Evolutionary conservation across 257 asterid species (phyloP).

Genomic region (Penstemon eatonii): DNA sequence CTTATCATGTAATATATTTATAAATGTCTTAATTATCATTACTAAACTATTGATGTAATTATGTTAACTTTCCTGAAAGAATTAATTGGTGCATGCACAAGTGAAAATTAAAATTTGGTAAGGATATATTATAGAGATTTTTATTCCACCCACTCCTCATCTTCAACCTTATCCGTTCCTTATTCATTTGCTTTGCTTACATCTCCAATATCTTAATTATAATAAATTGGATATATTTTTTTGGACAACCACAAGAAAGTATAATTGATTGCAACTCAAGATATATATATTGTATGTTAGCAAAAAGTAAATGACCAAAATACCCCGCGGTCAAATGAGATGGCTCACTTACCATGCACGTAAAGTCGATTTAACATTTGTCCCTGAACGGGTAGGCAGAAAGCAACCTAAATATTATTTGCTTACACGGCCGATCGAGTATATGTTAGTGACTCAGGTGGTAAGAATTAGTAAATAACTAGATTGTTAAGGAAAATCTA

Average conservation of each 20-base stretch:
- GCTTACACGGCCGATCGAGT: conserved; percentile 58
- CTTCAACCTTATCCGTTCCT: conserved; percentile 49
- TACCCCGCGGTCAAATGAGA: conserved; percentile 23
- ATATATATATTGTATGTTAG: neutral
- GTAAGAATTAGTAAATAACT: neutral
- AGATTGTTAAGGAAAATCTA: neutral
- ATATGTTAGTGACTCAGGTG: neutral
- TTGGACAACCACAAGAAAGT: neutral
- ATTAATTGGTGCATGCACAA: conserved; percentile 11
- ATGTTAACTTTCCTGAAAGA: conserved; percentile 15
- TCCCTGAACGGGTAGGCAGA: conserved; percentile 61
- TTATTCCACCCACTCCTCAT: conserved; percentile 58
- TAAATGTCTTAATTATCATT: neutral
- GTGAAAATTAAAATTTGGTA: conserved; percentile 5
- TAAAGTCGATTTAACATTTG: conserved; percentile 55
- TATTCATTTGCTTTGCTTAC: neutral
- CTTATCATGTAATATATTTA: neutral
- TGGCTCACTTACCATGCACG: conserved; percentile 60
- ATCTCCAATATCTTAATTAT: neutral
- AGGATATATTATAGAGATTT: conserved; percentile 36
- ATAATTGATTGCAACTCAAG: conserved; percentile 29
- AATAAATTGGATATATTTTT: neutral
- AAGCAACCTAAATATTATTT: conserved; percentile 58
- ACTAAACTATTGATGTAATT: neutral
- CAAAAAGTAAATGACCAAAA: conserved; percentile 25